phyloP scores from a whole-genome alignment of 768 basidiomycete species.

The Hypsizygus marmoreus region DNA sequence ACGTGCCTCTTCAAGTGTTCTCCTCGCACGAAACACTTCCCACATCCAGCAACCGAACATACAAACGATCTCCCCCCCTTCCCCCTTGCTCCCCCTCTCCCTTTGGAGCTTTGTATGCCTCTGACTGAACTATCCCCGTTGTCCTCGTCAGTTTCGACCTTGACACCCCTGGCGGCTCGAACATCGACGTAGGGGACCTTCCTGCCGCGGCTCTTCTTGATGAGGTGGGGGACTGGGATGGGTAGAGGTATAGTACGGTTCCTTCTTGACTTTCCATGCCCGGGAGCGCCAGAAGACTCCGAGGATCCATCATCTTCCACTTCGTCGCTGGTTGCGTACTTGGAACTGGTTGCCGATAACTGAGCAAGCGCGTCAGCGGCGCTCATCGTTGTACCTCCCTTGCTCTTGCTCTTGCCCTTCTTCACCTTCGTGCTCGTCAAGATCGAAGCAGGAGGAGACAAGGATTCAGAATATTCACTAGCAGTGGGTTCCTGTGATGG shows the following conservation, averaged over 20 bases:
- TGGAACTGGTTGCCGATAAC: constrained; percentile 11
- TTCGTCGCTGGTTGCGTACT: background rate
- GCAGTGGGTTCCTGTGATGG: constrained; percentile 16
- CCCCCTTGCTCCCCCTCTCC: constrained; percentile 35
- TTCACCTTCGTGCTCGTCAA: constrained; percentile 2
- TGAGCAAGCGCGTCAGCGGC: constrained; percentile 25
- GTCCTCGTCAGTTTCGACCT: constrained; percentile 7
- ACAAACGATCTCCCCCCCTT: constrained; percentile 57
- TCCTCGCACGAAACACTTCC: constrained; percentile 84
- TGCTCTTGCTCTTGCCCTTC: constrained; percentile 8
- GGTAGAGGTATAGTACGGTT: constrained; percentile 37
- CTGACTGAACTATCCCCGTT: constrained; percentile 4
- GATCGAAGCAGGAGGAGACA: background rate
- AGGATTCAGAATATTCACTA: constrained; percentile 20
- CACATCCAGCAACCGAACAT: constrained; percentile 81
- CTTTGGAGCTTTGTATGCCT: constrained; percentile 14
- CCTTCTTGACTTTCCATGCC: constrained; percentile 10
- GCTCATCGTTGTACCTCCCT: constrained; percentile 14
- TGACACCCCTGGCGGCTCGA: constrained; percentile 16
- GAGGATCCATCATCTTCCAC: constrained; percentile 8
- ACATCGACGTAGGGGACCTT: constrained; percentile 57
- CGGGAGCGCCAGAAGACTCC: background rate
- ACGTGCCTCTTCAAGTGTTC: constrained; percentile 92
- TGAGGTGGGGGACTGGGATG: constrained; percentile 67
- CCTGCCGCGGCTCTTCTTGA: constrained; percentile 70